phyloP scores from a whole-genome alignment of 352 stramenopile genomes.

The Phytophthora uliginosa region DNA sequence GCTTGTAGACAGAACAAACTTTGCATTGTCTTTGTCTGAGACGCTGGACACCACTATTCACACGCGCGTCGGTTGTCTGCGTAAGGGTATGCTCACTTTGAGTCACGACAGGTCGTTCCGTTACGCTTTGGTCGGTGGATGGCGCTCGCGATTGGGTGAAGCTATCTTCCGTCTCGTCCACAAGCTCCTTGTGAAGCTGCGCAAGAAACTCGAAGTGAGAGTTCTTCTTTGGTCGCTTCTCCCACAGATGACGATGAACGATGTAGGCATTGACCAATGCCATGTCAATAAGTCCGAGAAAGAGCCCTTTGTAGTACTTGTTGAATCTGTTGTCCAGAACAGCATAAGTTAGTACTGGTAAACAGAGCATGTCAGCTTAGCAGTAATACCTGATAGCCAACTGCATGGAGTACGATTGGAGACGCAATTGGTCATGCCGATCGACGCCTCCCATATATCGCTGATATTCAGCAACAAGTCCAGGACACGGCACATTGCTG shows the following conservation, averaged over 20 bases:
- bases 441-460: too few relatives aligned
- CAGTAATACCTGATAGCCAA: neutral
- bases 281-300: neutral
- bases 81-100: neutral
- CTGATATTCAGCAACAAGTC: neutral
- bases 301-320: neutral
- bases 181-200: slow-evolving; percentile 8
- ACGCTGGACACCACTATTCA: slow-evolving; percentile 6
- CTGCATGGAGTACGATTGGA: neutral
- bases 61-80: neutral
- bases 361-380: neutral
- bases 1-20: slow-evolving; percentile 23
- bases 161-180: neutral
- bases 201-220: slow-evolving; percentile 9
- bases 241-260: too few relatives aligned
- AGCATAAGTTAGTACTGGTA: neutral
- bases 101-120: neutral
- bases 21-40: slow-evolving; percentile 13
- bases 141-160: neutral
- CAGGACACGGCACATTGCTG: neutral
- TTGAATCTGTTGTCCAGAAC: neutral
- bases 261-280: too few relatives aligned
- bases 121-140: neutral
- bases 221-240: neutral
- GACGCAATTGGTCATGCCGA: too few relatives aligned